Evolutionary conservation across 2,329 filamentous ascomycete species (phyloP).

Genomic region (Fusarium euwallaceae): DNA sequence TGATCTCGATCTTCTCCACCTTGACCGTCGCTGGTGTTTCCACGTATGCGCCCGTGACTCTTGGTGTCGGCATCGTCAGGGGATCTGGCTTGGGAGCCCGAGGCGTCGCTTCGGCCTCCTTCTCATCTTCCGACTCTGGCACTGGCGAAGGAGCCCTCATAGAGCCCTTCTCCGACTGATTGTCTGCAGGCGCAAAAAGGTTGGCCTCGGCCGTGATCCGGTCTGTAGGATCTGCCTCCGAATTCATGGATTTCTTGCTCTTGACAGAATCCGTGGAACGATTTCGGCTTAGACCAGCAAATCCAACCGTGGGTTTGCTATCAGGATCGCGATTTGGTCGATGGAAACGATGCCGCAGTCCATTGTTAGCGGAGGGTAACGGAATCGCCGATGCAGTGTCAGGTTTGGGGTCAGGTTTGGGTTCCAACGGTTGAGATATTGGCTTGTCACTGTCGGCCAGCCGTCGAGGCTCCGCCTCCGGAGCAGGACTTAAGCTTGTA

Average conservation of each 20-base stretch:
- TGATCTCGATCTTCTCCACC: constrained; percentile 49
- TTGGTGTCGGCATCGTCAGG: constrained; percentile 65
- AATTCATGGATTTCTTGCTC: constrained; percentile 63
- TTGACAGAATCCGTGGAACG: constrained; percentile 61
- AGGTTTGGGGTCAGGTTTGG: constrained; percentile 34
- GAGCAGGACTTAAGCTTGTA: constrained; percentile 59
- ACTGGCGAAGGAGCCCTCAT: constrained; percentile 62
- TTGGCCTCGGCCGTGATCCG: constrained; percentile 69
- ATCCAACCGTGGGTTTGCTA: constrained; percentile 61
- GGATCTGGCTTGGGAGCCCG: constrained; percentile 60
- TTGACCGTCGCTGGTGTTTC: constrained; percentile 66
- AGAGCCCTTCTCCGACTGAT: constrained; percentile 68
- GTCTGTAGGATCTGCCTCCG: constrained; percentile 67
- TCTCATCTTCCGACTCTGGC: constrained; percentile 50
- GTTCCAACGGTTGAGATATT: constrained; percentile 16
- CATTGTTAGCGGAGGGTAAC: constrained; percentile 34
- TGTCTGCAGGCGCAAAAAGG: constrained; percentile 67
- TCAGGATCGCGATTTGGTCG: constrained; percentile 41
- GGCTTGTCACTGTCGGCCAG: constrained; percentile 31
- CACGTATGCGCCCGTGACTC: constrained; percentile 67
- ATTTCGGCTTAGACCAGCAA: constrained; percentile 58
- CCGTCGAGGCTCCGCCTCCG: constrained; percentile 44
- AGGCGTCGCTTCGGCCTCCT: constrained; percentile 61
- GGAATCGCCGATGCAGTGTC: constrained; percentile 30
- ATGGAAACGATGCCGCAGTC: constrained; percentile 22